Percentiles rank a stretch among this genome's conserved stretches.
These are phyloP conservation scores for Zygoascus flipseniorum DNA, from an alignment of 805 yeast genomes.

Conservation along the genomic window DNA sequence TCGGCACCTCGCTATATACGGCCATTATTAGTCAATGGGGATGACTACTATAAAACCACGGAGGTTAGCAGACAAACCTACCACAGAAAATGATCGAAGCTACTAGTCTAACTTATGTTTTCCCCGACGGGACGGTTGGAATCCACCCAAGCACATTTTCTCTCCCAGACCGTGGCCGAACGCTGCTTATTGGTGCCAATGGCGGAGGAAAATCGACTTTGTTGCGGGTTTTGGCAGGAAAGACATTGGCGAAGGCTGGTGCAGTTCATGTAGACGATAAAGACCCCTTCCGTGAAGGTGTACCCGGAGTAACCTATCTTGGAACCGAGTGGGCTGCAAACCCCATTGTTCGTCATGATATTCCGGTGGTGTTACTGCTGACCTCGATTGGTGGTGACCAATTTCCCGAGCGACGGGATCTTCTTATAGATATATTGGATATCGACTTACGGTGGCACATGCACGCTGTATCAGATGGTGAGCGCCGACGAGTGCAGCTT, in stretches of 20 bases:
- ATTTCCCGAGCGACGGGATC: conserved; percentile 67
- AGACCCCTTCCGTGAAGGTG: conserved; percentile 73
- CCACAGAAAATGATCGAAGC: conserved; percentile 42
- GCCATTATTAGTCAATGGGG: too few relatives aligned
- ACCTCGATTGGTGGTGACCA: conserved; percentile 77
- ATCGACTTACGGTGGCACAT: conserved; percentile 86
- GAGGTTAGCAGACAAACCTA: neutral
- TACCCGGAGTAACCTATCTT: conserved; percentile 51
- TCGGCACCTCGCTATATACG: too few relatives aligned
- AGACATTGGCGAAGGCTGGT: conserved; percentile 73
- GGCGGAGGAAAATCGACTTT: conserved; percentile 97
- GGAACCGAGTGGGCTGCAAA: conserved; percentile 98
- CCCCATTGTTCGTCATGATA: conserved; percentile 82
- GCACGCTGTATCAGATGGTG: conserved; percentile 91
- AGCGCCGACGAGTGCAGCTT: conserved; percentile 86
- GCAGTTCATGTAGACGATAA: conserved; percentile 63
- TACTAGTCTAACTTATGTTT: conserved; percentile 57
- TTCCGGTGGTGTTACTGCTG: conserved; percentile 72
- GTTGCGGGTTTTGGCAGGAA: conserved; percentile 79
- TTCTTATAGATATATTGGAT: conserved; percentile 67
- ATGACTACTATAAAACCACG: neutral
- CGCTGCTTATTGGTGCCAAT: conserved; percentile 82
- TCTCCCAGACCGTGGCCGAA: conserved; percentile 65
- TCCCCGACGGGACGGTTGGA: conserved; percentile 56
- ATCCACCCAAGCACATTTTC: conserved; percentile 52